phyloP scores from a whole-genome alignment of 352 stramenopile species.

The Saprolegnia parasitica region DNA sequence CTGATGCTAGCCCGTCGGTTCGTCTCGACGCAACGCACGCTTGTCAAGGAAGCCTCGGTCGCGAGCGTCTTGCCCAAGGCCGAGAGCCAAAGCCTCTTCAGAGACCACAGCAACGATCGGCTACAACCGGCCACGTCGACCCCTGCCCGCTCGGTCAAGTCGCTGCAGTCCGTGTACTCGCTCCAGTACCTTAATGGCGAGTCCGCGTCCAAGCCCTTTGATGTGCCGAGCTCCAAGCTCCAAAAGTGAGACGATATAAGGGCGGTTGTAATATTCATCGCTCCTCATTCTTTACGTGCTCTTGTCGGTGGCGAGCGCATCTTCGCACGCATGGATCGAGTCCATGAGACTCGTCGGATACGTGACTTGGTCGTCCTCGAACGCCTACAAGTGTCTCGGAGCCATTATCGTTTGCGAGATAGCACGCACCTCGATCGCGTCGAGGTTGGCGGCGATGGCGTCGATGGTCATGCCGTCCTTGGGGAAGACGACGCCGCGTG shows the following conservation, averaged over 20 bases:
- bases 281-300: no score
- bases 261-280: no score
- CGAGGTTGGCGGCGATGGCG: slow-evolving; percentile 44
- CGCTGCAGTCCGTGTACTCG: slow-evolving; percentile 42
- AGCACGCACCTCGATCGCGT: slow-evolving; percentile 49
- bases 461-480: slow-evolving; percentile 47
- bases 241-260: slow-evolving; percentile 37
- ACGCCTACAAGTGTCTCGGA: slow-evolving; percentile 38
- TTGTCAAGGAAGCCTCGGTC: not conserved
- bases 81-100: slow-evolving; percentile 57
- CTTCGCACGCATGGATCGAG: slow-evolving; percentile 37
- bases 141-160: not conserved
- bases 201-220: slow-evolving; percentile 46
- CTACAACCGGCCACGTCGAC: slow-evolving; percentile 17
- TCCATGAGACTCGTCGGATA: slow-evolving; percentile 65
- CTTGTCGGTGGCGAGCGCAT: slow-evolving; percentile 5
- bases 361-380: slow-evolving; percentile 44
- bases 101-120: slow-evolving; percentile 53
- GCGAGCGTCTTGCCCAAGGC: not conserved
- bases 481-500: slow-evolving; percentile 50
- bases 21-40: not conserved
- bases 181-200: slow-evolving; percentile 57
- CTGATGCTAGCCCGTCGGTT: not conserved
- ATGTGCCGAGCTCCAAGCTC: slow-evolving; percentile 61
- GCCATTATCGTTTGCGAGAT: slow-evolving; percentile 6